Conservation (phyloP, 129 eudicot species). For the Solidago caesia region DNA sequence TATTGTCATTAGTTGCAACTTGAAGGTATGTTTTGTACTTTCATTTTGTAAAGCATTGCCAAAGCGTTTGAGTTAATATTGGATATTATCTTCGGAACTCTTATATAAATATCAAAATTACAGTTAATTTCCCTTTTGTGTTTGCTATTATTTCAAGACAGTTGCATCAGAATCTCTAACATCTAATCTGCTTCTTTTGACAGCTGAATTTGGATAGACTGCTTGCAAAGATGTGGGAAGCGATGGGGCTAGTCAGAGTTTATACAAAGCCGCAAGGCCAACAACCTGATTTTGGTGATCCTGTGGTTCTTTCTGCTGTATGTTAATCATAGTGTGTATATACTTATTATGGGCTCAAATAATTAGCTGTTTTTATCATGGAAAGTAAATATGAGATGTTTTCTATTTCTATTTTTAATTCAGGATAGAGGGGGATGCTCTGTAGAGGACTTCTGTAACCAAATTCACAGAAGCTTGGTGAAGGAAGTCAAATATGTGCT, state of each 20-base stretch:
- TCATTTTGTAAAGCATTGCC: background rate
- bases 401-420: slow-evolving; percentile 15
- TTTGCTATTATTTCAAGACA: background rate
- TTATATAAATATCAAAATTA: slow-evolving; percentile 1
- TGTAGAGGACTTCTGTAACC: slow-evolving; percentile 93
- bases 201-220: slow-evolving; percentile 98
- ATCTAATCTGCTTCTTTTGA: slow-evolving; percentile 20
- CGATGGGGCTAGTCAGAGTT: slow-evolving; percentile 96
- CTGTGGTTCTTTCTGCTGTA: slow-evolving; percentile 96
- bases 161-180: background rate
- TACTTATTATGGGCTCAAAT: background rate
- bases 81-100: background rate
- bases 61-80: background rate
- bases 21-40: slow-evolving; percentile 51
- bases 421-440: slow-evolving; percentile 99
- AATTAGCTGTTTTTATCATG: background rate
- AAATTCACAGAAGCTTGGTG: slow-evolving; percentile 85
- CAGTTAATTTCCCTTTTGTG: background rate
- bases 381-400: background rate
- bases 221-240: slow-evolving; percentile 99
- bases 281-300: slow-evolving; percentile 94
- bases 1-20: slow-evolving; percentile 92
- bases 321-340: slow-evolving; percentile 29
- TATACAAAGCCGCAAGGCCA: slow-evolving; percentile 98
- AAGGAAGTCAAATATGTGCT: slow-evolving; percentile 88